phyloP scores from a whole-genome alignment of 2,329 filamentous ascomycete species.

The Nigrograna mackinnonii region DNA sequence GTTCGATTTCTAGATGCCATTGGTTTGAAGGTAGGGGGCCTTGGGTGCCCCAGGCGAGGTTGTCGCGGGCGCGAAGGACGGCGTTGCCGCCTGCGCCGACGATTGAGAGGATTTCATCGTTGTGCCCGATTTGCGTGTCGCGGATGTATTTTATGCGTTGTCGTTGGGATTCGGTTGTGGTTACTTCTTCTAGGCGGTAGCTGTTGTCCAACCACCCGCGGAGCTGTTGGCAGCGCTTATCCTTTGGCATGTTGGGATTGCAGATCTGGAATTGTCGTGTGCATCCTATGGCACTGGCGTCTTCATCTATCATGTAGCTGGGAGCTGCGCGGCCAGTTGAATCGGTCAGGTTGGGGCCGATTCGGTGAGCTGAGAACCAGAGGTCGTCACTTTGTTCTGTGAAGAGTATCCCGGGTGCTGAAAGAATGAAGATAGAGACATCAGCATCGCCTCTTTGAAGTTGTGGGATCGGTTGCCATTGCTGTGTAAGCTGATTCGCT shows the following conservation, averaged over 20 bases:
- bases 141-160: not conserved
- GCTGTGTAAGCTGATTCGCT: not conserved
- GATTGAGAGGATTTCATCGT: not conserved
- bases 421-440: constrained; percentile 31
- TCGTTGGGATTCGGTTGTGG: not conserved
- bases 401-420: constrained; percentile 25
- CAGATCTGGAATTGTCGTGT: constrained; percentile 35
- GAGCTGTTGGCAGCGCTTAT: constrained; percentile 5
- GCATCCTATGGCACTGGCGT: constrained; percentile 26
- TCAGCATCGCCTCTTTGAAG: constrained; percentile 30
- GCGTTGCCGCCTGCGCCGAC: not conserved
- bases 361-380: constrained; percentile 23
- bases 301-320: constrained; percentile 18
- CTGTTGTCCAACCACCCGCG: constrained; percentile 3
- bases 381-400: constrained; percentile 22
- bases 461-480: constrained; percentile 18
- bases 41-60: constrained; percentile 4
- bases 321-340: constrained; percentile 2
- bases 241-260: constrained; percentile 19
- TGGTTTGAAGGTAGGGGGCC: constrained; percentile 22
- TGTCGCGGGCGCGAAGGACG: not conserved
- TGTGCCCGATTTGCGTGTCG: not conserved
- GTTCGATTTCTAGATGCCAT: constrained; percentile 31
- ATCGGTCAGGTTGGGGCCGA: not conserved
- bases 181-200: not conserved